Evolutionary conservation across 1,284 basidiomycete genomes (phyloP).

Genomic region (Marasmius tenuissimus): DNA sequence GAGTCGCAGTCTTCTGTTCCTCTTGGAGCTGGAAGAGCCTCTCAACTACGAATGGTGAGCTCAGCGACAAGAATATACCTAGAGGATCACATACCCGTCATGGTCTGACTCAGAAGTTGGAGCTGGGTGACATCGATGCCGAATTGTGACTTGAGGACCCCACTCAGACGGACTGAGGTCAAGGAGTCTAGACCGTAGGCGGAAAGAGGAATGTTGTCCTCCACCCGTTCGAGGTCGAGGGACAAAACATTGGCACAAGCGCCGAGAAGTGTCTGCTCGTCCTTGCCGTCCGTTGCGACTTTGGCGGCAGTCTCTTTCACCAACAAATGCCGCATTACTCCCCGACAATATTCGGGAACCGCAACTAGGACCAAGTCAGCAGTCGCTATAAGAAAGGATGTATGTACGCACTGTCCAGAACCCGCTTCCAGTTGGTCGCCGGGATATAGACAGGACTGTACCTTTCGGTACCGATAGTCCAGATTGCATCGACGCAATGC

Average conservation of each 20-base stretch:
- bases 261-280: background rate
- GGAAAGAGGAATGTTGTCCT: constrained; percentile 1
- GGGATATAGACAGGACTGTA: background rate
- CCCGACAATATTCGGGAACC: background rate
- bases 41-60: background rate
- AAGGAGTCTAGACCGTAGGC: constrained; percentile 1
- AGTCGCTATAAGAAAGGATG: background rate
- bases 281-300: background rate
- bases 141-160: constrained; percentile 1
- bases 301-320: background rate
- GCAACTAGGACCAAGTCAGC: background rate
- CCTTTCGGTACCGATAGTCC: background rate
- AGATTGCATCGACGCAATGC: constrained; percentile 1
- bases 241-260: background rate
- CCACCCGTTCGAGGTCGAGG: background rate
- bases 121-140: constrained; percentile 2
- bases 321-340: background rate
- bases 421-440: background rate
- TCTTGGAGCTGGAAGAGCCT: background rate
- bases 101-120: constrained; percentile 1
- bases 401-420: background rate
- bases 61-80: too few relatives aligned
- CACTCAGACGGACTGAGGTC: constrained; percentile 3
- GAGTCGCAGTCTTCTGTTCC: background rate
- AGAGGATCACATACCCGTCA: background rate